A percentile compares a stretch with the other conserved stretches of the same genome.
Conservation (phyloP, 805 yeast genomes). For the Wickerhamomyces ciferrii region DNA sequence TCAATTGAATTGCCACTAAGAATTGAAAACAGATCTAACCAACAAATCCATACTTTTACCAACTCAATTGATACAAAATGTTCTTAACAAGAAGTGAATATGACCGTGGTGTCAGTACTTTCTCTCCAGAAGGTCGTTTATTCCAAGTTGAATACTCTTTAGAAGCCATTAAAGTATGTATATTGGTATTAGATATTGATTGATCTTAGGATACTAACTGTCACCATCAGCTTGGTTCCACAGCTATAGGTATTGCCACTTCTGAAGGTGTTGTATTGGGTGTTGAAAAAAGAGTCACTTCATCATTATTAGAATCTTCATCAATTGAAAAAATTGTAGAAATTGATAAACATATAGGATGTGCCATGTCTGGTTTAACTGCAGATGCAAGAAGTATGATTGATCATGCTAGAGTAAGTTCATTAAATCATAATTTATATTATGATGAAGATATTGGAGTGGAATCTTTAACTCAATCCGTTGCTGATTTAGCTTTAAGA, state of each 20-base stretch:
- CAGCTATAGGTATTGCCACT: constrained; percentile 96
- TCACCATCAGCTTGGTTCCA: constrained; percentile 61
- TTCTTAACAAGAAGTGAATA: constrained; percentile 99
- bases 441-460: constrained; percentile 91
- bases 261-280: constrained; percentile 94
- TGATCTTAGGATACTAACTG: not conserved
- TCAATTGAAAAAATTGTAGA: constrained; percentile 96
- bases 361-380: constrained; percentile 98
- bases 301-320: constrained; percentile 83
- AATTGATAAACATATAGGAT: constrained; percentile 89
- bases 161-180: constrained; percentile 83
- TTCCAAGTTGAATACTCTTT: constrained; percentile 97
- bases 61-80: constrained; percentile 42
- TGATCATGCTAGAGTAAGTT: constrained; percentile 92
- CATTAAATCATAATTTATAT: constrained; percentile 82
- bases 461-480: constrained; percentile 92
- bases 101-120: constrained; percentile 97
- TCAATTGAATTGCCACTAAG: constrained; percentile 6
- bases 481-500: constrained; percentile 93
- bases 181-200: no score
- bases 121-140: constrained; percentile 97
- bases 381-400: constrained; percentile 99
- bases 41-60: constrained; percentile 2
- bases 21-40: no score
- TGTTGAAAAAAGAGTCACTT: constrained; percentile 95